Evolutionary conservation across 352 stramenopile species (phyloP).

Genomic region (Aphanomyces astaci): DNA sequence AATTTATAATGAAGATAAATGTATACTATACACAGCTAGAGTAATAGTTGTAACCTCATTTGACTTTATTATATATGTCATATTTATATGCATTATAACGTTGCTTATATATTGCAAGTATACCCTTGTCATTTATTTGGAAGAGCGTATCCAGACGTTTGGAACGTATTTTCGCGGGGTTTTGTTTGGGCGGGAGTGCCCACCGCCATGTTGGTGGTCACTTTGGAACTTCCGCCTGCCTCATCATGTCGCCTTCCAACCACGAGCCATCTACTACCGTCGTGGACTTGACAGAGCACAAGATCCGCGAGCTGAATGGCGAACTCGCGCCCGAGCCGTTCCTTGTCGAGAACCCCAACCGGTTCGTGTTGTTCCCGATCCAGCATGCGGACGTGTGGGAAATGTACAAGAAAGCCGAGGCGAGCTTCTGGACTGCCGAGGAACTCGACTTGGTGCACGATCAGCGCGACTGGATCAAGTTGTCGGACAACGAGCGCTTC

Average conservation of each 20-base stretch:
- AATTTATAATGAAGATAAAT: neutral
- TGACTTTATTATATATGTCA: too few species aligned
- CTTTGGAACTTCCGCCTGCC: neutral
- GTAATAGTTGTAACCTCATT: too few species aligned
- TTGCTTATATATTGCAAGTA: neutral
- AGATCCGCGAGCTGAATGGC: constrained; percentile 77
- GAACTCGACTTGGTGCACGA: constrained; percentile 96
- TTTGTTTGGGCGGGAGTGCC: neutral
- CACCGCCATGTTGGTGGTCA: neutral
- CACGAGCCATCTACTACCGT: neutral
- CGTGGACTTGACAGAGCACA: constrained; percentile 77
- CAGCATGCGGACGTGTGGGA: constrained; percentile 96
- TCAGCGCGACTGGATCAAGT: constrained; percentile 90
- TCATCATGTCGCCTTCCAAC: neutral
- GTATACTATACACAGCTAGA: too few species aligned
- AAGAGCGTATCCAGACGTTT: neutral
- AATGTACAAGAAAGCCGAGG: constrained; percentile 99
- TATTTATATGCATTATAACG: too few species aligned
- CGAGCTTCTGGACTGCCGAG: constrained; percentile 98
- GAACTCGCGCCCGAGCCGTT: constrained; percentile 87
- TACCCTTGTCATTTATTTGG: neutral
- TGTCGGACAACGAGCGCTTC: constrained; percentile 94
- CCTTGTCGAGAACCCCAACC: constrained; percentile 91
- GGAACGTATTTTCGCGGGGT: neutral
- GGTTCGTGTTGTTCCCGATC: constrained; percentile 98